Conservation (phyloP, 306 rosid genomes). For the Pachyrhizus erosus region DNA sequence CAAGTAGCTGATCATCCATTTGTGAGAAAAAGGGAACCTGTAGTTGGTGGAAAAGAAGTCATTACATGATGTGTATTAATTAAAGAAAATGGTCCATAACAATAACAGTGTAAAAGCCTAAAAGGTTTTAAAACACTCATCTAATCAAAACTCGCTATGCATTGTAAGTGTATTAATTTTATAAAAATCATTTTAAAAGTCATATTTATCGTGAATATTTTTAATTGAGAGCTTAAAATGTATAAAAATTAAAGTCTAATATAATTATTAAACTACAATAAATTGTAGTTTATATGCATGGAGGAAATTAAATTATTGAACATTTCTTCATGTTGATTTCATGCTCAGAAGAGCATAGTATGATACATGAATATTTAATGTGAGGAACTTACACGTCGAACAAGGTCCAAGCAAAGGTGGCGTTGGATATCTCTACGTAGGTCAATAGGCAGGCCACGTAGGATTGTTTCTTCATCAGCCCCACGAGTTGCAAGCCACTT, state of each 20-base stretch:
- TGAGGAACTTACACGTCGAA: conserved; percentile 73
- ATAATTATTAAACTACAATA: background rate
- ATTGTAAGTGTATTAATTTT: background rate
- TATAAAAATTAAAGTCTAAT: background rate
- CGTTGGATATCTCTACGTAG: conserved; percentile 89
- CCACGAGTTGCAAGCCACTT: conserved; percentile 97
- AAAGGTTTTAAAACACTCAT: background rate
- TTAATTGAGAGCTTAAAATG: too few species aligned
- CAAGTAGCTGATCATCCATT: conserved; percentile 88
- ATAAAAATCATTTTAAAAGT: too few species aligned
- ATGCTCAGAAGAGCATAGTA: background rate
- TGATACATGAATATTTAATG: background rate
- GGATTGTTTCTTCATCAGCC: conserved; percentile 83
- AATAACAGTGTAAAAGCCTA: background rate
- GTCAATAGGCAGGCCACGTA: conserved; percentile 72
- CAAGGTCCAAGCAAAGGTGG: conserved; percentile 89
- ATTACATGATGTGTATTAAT: conserved; percentile 1
- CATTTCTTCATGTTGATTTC: background rate
- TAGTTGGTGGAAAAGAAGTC: conserved; percentile 24
- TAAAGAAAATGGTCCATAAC: background rate
- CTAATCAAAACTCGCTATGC: background rate
- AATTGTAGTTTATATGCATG: background rate
- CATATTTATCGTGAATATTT: too few species aligned
- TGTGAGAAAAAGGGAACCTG: conserved; percentile 95
- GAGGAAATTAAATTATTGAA: background rate